Conservation (phyloP, 2,329 filamentous ascomycete species). For the Cercospora sp. region DNA sequence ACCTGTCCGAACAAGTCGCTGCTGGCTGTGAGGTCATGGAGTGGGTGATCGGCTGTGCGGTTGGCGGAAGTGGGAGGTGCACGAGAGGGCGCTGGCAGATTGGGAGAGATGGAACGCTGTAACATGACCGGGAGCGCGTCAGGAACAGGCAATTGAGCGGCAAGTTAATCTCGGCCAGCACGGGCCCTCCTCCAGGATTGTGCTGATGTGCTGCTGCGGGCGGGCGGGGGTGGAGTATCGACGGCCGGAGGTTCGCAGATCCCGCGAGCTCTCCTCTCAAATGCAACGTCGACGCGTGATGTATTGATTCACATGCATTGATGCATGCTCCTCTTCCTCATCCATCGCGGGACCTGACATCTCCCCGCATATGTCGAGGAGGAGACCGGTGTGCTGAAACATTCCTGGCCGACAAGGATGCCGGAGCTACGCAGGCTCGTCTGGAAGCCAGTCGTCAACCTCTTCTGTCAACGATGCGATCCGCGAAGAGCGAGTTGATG, state of each 20-base stretch:
- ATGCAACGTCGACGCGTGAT: background rate
- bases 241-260: background rate
- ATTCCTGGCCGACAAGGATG: background rate
- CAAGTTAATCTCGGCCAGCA: background rate
- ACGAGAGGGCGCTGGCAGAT: background rate
- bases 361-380: background rate
- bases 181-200: background rate
- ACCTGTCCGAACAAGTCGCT: background rate
- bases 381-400: background rate
- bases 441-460: background rate
- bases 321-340: background rate
- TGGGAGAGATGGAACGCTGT: background rate
- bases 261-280: background rate
- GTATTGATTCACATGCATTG: background rate
- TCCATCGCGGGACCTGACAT: background rate
- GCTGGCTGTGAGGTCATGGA: background rate
- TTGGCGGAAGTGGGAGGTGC: background rate
- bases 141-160: constrained; percentile 8
- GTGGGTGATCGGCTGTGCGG: background rate
- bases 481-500: background rate
- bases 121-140: background rate
- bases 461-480: background rate
- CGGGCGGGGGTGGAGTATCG: background rate
- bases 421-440: background rate
- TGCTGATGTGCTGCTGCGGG: background rate